These are phyloP conservation scores for Triticum monococcum DNA, from an alignment of 176 grass and related monocot species.

Conservation along the genomic window DNA sequence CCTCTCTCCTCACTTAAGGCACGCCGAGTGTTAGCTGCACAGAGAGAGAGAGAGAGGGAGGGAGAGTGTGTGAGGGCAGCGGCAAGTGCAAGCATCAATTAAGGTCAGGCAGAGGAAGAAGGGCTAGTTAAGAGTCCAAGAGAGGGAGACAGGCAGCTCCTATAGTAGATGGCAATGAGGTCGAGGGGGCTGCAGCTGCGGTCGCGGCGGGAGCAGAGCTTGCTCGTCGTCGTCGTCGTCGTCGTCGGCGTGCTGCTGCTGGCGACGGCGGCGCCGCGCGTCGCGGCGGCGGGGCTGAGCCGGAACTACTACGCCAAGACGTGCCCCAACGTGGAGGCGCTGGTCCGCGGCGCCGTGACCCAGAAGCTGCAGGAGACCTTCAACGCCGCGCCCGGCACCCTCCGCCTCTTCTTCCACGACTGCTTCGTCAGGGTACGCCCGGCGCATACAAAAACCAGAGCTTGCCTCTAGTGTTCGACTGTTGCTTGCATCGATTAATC, in stretches of 20 bases:
- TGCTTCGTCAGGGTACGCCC: slow-evolving; percentile 68
- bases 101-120: slow-evolving; percentile 14
- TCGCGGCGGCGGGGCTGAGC: slow-evolving; percentile 26
- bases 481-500: neutral
- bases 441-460: too few species aligned
- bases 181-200: neutral
- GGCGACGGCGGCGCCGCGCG: neutral
- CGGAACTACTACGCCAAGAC: slow-evolving; percentile 54
- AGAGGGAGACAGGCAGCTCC: neutral
- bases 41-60: too few species aligned
- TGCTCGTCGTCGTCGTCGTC: neutral
- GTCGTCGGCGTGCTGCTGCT: neutral
- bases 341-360: slow-evolving; percentile 56
- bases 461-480: too few species aligned
- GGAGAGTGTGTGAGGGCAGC: neutral
- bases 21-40: neutral
- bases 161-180: slow-evolving; percentile 9
- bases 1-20: slow-evolving; percentile 50
- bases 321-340: slow-evolving; percentile 66
- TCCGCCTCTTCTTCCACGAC: slow-evolving; percentile 90
- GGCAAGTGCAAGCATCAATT: slow-evolving; percentile 6
- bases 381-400: slow-evolving; percentile 67
- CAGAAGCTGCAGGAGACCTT: slow-evolving; percentile 49
- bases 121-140: neutral
- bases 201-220: neutral